Evolutionary conservation across 2,329 filamentous ascomycete species (phyloP), one percentile per base, ranked within the genome.

Genomic region (Penicillium sp.): DNA sequence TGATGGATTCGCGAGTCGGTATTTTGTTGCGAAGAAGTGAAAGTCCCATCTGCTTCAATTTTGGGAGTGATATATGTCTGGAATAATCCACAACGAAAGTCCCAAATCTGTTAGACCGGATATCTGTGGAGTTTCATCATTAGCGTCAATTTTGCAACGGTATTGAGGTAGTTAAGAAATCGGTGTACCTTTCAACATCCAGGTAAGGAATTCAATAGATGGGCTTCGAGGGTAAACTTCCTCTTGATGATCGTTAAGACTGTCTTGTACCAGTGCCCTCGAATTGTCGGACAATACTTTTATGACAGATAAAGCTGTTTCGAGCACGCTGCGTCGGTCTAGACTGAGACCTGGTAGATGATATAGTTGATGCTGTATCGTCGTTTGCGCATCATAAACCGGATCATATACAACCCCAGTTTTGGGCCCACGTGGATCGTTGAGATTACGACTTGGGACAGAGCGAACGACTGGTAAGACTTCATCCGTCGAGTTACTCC

Each of bases 151-250:
- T 51, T 31, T 9, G 10, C 36, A 13, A 42, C 3, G 1, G 1
- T 3, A 19, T 33, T 35, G 4, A 47, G 19, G 17, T 21, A 23
- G 33, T 4, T 44, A 6, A 29, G n/a, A 31, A 15, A 12, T 41
- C 25, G 21, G 8, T 10, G 9, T 58, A 67, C 65, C 65, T 55
- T 65, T 64, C 41, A 67, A 35, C 63, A 67, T 67, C 65, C 65
- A 67, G 4, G 48, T 39, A 10, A 67, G 43, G 12, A 66, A 58
- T 44, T 67, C 65, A 27, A 54, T 10, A 15, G 62, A 61, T 13
- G 61, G 53, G 1, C 55, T 49, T 44, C 53, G 53, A 49, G 38
- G 31, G 55, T 45, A 8, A 57, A 43, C 45, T 49, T 53, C 53
- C 33, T 27, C 36, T 33, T 27, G 21, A 21, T 5, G 31, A 33